phyloP scores from a whole-genome alignment of 2,329 filamentous ascomycete genomes.

The Setomelanomma holmii region DNA sequence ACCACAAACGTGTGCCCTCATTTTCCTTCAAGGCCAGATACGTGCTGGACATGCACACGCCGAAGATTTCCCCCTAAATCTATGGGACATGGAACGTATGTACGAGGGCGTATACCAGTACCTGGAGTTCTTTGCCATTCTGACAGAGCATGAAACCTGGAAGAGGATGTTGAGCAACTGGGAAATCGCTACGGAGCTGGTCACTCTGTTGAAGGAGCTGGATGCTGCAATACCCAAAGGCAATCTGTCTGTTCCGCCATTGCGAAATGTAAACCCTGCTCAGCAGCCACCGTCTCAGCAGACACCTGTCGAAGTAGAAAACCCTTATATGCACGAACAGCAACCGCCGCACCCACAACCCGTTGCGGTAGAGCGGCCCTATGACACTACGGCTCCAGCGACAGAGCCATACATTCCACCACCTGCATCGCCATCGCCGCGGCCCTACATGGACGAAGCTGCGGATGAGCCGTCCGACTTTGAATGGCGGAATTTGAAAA shows the following conservation, averaged over 20 bases:
- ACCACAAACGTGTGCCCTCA: conserved; percentile 91
- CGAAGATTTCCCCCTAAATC: conserved; percentile 89
- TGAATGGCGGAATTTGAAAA: conserved; percentile 85
- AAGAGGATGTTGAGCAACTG: conserved; percentile 87
- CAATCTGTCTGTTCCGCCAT: conserved; percentile 65
- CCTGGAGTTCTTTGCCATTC: conserved; percentile 88
- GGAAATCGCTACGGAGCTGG: conserved; percentile 88
- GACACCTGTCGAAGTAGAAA: conserved; percentile 28
- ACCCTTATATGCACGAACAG: conserved; percentile 11
- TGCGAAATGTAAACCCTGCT: conserved; percentile 37
- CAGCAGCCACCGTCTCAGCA: conserved; percentile 42
- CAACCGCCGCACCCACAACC: conserved; percentile 33
- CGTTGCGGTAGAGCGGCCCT: conserved; percentile 69
- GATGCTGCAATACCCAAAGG: conserved; percentile 84
- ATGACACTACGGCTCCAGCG: conserved; percentile 59
- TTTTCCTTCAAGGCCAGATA: conserved; percentile 91
- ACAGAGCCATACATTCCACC: conserved; percentile 53
- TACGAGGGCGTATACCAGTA: conserved; percentile 96
- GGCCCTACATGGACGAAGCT: conserved; percentile 55
- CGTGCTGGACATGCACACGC: conserved; percentile 76
- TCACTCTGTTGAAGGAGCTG: conserved; percentile 84
- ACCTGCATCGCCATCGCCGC: conserved; percentile 44
- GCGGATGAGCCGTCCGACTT: conserved; percentile 69
- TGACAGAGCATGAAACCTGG: conserved; percentile 84
- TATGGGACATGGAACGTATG: conserved; percentile 97